A percentile compares a stretch with the other conserved stretches of the same genome.
These are phyloP conservation scores for Geotrichum reessii DNA, from an alignment of 1,139 yeast species.

Conservation along the genomic window DNA sequence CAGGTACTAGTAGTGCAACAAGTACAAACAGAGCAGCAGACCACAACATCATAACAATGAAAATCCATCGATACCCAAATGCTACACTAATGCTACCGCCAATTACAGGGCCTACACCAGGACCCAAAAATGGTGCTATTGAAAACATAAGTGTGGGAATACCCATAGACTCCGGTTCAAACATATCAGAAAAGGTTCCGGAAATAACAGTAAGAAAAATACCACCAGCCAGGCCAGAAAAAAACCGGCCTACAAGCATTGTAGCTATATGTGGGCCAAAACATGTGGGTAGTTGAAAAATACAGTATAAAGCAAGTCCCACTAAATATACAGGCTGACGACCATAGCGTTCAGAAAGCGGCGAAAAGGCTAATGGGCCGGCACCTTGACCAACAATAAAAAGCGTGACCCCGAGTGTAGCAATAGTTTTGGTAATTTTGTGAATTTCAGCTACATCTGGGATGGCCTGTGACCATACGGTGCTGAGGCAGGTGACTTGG, in stretches of 20 bases:
- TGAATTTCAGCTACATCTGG: constrained; percentile 36
- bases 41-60: constrained; percentile 63
- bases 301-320: constrained; percentile 53
- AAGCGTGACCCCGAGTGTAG: constrained; percentile 55
- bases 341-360: constrained; percentile 72
- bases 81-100: constrained; percentile 57
- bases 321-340: constrained; percentile 57
- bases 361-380: constrained; percentile 69
- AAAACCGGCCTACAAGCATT: constrained; percentile 57
- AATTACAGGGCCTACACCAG: constrained; percentile 66
- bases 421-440: constrained; percentile 51
- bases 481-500: constrained; percentile 49
- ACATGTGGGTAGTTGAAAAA: constrained; percentile 62
- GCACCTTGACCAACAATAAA: constrained; percentile 63
- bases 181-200: constrained; percentile 65
- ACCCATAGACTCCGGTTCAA: constrained; percentile 52
- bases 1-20: constrained; percentile 51
- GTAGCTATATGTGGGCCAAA: constrained; percentile 58
- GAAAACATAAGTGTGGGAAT: constrained; percentile 66
- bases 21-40: constrained; percentile 52
- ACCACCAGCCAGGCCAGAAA: constrained; percentile 63
- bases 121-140: constrained; percentile 69
- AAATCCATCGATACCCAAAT: constrained; percentile 54
- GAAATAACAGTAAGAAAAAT: constrained; percentile 70
- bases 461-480: constrained; percentile 41